Conservation (phyloP, 441 rosid genomes). For the Mallotus repandus region DNA sequence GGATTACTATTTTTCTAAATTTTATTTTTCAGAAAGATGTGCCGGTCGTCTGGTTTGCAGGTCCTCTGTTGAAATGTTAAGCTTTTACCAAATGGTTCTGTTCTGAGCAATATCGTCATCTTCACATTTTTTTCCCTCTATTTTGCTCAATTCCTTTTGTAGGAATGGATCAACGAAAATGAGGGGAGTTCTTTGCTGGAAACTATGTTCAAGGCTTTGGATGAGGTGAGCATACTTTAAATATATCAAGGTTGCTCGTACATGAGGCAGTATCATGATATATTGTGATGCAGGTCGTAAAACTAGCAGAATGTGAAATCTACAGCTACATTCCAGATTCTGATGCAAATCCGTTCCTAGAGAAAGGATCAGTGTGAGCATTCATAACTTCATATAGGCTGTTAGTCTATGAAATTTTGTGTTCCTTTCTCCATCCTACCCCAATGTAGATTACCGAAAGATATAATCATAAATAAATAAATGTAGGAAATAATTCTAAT, state of each 20-base stretch:
- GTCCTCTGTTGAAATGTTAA: background rate
- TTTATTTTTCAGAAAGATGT: background rate
- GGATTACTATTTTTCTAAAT: background rate
- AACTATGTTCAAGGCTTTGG: conserved; percentile 71
- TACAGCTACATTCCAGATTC: conserved; percentile 80
- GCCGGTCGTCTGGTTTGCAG: background rate
- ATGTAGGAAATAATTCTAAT: conserved; percentile 7
- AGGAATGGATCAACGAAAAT: conserved; percentile 78
- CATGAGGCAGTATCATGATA: conserved; percentile 23
- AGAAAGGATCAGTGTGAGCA: conserved; percentile 78
- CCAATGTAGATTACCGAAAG: too few species aligned
- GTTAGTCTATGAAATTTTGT: background rate
- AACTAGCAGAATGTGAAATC: conserved; percentile 78
- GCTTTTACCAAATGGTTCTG: conserved; percentile 3
- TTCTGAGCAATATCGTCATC: background rate
- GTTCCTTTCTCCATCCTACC: background rate
- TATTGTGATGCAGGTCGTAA: conserved; percentile 66
- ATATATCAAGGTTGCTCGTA: conserved; percentile 16
- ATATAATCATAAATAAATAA: background rate
- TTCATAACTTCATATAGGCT: background rate
- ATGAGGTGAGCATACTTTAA: conserved; percentile 60
- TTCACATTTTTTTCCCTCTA: background rate
- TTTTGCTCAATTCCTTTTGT: conserved; percentile 7
- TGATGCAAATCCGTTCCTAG: conserved; percentile 79
- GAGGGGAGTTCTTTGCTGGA: conserved; percentile 75